phyloP scores from a whole-genome alignment of 225 moss, liverwort and hornwort genomes.

The Asterella californica region DNA sequence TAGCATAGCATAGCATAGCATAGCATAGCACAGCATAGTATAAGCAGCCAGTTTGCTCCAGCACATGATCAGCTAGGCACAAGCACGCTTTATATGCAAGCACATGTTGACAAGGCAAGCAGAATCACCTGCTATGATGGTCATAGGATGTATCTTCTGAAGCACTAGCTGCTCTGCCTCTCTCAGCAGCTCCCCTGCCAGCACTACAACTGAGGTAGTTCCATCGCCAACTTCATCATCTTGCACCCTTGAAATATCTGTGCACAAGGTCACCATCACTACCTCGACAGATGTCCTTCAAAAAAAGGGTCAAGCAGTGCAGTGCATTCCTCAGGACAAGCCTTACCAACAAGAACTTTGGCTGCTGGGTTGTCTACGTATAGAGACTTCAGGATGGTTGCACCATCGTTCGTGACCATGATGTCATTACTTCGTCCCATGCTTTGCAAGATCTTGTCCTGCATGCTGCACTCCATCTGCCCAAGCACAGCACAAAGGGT shows the following conservation, averaged over 20 bases:
- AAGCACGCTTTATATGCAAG: no score
- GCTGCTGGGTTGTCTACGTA: conserved; percentile 99
- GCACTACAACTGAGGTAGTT: conserved; percentile 90
- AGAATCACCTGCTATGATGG: conserved; percentile 89
- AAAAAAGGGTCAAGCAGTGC: no score
- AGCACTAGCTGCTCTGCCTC: conserved; percentile 91
- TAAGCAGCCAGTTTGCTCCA: background rate
- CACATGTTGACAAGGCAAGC: no score
- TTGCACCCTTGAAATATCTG: conserved; percentile 96
- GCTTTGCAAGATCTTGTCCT: conserved; percentile 98
- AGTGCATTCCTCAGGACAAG: background rate
- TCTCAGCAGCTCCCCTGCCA: conserved; percentile 89
- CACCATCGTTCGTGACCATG: conserved; percentile 94
- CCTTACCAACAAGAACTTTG: conserved; percentile 91
- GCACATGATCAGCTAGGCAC: no score
- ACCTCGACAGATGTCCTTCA: background rate
- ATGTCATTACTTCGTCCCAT: conserved; percentile 79
- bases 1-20: no score
- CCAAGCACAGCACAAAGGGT: no score
- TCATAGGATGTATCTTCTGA: conserved; percentile 97
- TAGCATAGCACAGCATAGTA: no score
- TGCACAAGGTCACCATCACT: background rate
- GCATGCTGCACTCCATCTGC: no score
- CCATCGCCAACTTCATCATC: conserved; percentile 99
- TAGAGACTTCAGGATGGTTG: conserved; percentile 93